phyloP scores from a whole-genome alignment of 2,329 filamentous ascomycete species.

The Fusarium zealandicum region DNA sequence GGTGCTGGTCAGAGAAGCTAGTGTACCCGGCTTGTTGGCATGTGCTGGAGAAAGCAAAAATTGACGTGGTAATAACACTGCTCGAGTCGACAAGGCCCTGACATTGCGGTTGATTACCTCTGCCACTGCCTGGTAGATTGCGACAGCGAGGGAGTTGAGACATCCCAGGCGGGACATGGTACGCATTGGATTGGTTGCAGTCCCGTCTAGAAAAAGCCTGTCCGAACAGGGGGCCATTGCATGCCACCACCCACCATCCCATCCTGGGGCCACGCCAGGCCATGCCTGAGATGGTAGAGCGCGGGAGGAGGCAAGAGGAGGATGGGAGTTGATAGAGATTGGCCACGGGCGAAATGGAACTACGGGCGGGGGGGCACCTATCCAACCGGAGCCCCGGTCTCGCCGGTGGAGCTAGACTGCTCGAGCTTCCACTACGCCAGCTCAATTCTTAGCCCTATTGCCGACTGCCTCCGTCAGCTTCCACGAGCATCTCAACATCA shows the following conservation, averaged over 20 bases:
- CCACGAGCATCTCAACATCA: slow-evolving; percentile 36
- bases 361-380: slow-evolving; percentile 23
- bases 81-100: slow-evolving; percentile 6
- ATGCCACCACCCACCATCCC: slow-evolving; percentile 33
- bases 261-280: slow-evolving; percentile 17
- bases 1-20: background rate
- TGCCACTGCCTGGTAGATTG: slow-evolving; percentile 31
- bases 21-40: slow-evolving; percentile 8
- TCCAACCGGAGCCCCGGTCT: slow-evolving; percentile 37
- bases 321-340: slow-evolving; percentile 10
- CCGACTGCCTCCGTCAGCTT: slow-evolving; percentile 39
- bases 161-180: slow-evolving; percentile 29
- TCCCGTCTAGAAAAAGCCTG: slow-evolving; percentile 21
- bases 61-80: background rate
- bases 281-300: slow-evolving; percentile 11
- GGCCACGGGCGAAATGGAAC: background rate
- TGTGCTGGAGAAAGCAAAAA: slow-evolving; percentile 8
- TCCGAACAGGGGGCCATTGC: slow-evolving; percentile 32
- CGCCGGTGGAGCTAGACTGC: slow-evolving; percentile 37
- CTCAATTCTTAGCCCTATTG: slow-evolving; percentile 42
- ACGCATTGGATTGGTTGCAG: slow-evolving; percentile 28
- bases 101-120: slow-evolving; percentile 6
- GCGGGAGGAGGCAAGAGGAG: background rate
- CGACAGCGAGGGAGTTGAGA: slow-evolving; percentile 38
- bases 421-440: slow-evolving; percentile 30